These are phyloP conservation scores for Epichloe coenophiala DNA, from an alignment of 2,329 filamentous ascomycete genomes.

Conservation along the genomic window DNA sequence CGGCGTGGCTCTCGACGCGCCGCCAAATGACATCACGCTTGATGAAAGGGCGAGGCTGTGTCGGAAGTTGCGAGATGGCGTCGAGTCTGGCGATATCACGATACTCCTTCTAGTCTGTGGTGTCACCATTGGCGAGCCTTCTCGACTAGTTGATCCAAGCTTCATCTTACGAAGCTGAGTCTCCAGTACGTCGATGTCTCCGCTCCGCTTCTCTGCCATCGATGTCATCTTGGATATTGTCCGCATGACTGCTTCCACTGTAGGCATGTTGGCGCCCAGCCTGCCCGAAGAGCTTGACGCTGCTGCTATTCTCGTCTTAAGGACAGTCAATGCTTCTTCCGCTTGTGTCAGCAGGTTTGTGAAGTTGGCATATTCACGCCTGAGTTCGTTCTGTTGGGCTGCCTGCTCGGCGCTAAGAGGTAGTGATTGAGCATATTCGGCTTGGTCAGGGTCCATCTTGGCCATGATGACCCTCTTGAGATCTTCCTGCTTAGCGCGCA, in stretches of 20 bases:
- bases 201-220: constrained; percentile 83
- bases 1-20: constrained; percentile 27
- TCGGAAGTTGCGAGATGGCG: constrained; percentile 27
- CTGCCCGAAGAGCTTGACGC: constrained; percentile 36
- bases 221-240: constrained; percentile 87
- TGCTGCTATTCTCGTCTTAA: constrained; percentile 63
- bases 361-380: constrained; percentile 60
- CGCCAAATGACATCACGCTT: constrained; percentile 26
- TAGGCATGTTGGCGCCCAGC: constrained; percentile 47
- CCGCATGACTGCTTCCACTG: constrained; percentile 79
- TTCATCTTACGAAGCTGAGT: constrained; percentile 66
- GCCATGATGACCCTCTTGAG: constrained; percentile 63
- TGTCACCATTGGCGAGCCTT: constrained; percentile 28
- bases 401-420: constrained; percentile 76
- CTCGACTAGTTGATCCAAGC: constrained; percentile 31
- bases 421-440: constrained; percentile 50
- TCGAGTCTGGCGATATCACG: constrained; percentile 31
- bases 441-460: constrained; percentile 52
- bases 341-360: constrained; percentile 62
- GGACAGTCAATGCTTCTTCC: constrained; percentile 66
- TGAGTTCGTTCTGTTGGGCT: constrained; percentile 70
- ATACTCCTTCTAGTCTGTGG: constrained; percentile 24
- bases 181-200: constrained; percentile 83
- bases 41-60: constrained; percentile 23
- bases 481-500: constrained; percentile 65